Evolutionary conservation across 768 basidiomycete species (phyloP).

Genomic region (Gautieria morchelliformis): DNA sequence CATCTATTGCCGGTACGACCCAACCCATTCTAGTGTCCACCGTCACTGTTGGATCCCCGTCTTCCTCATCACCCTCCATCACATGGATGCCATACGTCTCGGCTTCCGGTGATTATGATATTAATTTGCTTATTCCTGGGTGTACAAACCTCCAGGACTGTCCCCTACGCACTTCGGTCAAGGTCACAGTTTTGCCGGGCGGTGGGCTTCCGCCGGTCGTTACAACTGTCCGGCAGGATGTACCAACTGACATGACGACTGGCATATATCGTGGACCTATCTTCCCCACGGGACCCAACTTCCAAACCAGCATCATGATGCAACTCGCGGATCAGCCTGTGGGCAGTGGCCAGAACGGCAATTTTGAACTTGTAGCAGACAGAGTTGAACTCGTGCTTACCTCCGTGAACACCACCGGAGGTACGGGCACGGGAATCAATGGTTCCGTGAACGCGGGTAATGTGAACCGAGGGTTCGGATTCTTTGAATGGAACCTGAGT

Average conservation of each 20-base stretch:
- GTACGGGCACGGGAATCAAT: conserved; percentile 22
- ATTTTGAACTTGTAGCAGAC: conserved; percentile 80
- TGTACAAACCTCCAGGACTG: conserved; percentile 80
- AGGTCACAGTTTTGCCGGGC: conserved; percentile 75
- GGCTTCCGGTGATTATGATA: conserved; percentile 73
- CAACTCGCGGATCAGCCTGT: conserved; percentile 54
- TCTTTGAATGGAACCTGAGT: conserved; percentile 78
- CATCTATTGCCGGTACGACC: conserved; percentile 70
- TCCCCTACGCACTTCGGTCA: conserved; percentile 65
- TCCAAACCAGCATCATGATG: conserved; percentile 69
- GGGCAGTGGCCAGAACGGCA: conserved; percentile 54
- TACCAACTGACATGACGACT: conserved; percentile 46
- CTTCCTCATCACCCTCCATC: conserved; percentile 61
- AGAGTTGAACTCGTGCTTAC: conserved; percentile 70
- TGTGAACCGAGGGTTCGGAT: conserved; percentile 60
- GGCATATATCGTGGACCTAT: conserved; percentile 78
- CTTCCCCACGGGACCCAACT: conserved; percentile 59
- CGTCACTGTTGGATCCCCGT: conserved; percentile 52
- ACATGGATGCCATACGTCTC: conserved; percentile 93
- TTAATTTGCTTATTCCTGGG: conserved; percentile 81
- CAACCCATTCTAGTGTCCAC: conserved; percentile 64
- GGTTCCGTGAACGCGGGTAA: conserved; percentile 22
- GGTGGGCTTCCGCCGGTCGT: conserved; percentile 53
- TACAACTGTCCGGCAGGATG: conserved; percentile 66
- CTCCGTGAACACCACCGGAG: conserved; percentile 40